These are phyloP conservation scores for Microbotryum intermedium DNA, from an alignment of 1,284 basidiomycete genomes.

Conservation along the genomic window DNA sequence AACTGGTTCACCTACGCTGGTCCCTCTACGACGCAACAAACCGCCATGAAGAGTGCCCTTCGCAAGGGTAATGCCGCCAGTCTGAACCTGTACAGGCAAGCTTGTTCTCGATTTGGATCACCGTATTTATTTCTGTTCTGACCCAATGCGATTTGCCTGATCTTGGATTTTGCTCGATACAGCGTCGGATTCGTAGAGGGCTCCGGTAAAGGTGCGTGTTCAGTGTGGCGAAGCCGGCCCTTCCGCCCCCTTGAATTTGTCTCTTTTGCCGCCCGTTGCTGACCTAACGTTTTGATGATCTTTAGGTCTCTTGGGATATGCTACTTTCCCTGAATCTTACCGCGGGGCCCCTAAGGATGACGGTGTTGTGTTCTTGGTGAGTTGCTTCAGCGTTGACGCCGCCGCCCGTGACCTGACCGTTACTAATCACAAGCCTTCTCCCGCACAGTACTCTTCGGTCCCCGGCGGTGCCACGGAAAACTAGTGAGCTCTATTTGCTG, in stretches of 20 bases:
- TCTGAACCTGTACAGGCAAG: constrained; percentile 51
- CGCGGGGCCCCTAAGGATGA: constrained; percentile 34
- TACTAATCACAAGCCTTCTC: no score
- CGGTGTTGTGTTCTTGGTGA: not conserved
- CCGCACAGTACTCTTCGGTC: constrained; percentile 44
- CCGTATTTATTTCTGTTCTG: no score
- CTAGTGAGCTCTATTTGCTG: constrained; percentile 31
- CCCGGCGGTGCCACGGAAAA: constrained; percentile 47
- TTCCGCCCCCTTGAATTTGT: no score
- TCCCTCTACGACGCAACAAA: constrained; percentile 43
- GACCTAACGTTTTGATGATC: no score
- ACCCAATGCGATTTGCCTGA: no score
- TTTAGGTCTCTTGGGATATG: constrained; percentile 47
- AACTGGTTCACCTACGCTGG: constrained; percentile 48
- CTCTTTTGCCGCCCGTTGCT: no score
- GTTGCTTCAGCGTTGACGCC: no score
- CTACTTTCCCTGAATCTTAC: constrained; percentile 46
- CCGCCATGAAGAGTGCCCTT: constrained; percentile 48
- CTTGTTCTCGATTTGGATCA: constrained; percentile 21
- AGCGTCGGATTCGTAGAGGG: constrained; percentile 32
- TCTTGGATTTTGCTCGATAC: not conserved
- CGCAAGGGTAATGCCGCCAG: constrained; percentile 43
- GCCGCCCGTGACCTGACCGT: no score
- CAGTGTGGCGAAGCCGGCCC: no score
- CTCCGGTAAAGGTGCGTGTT: constrained; percentile 9